Percentiles rank a stretch among this genome's conserved stretches.
These are phyloP conservation scores for Gossypium longicalyx DNA, from an alignment of 345 rosid species.

Conservation along the genomic window DNA sequence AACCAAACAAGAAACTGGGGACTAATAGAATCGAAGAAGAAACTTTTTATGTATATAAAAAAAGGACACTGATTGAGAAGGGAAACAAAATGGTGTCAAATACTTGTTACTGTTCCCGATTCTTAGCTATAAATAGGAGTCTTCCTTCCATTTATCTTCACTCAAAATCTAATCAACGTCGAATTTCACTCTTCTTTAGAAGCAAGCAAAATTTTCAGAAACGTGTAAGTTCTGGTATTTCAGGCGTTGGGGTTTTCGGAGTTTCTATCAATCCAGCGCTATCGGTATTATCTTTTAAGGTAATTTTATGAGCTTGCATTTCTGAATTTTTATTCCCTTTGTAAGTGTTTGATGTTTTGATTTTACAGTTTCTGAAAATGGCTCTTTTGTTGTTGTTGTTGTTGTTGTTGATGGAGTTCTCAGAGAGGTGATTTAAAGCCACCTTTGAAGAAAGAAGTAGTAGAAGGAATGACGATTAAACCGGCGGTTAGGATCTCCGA, in stretches of 20 bases:
- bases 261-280: constrained; percentile 27
- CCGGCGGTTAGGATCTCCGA: constrained; percentile 68
- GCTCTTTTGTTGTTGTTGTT: background rate
- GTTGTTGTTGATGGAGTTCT: background rate
- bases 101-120: constrained; percentile 26
- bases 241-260: constrained; percentile 45
- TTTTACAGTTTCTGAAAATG: background rate
- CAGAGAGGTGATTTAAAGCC: constrained; percentile 39
- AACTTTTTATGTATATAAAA: background rate
- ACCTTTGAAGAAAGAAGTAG: constrained; percentile 13
- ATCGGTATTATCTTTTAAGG: constrained; percentile 42
- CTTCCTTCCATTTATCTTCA: constrained; percentile 23
- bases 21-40: background rate
- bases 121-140: constrained; percentile 47
- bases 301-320: constrained; percentile 1
- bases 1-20: background rate
- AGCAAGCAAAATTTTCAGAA: constrained; percentile 9
- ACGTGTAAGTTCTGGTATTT: constrained; percentile 29
- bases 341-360: background rate
- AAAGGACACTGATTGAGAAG: background rate
- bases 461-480: constrained; percentile 66
- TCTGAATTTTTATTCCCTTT: background rate
- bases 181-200: background rate
- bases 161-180: constrained; percentile 9
- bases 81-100: constrained; percentile 39